Conservation (phyloP, 805 yeast species). For the Blastobotrys peoriensis region DNA sequence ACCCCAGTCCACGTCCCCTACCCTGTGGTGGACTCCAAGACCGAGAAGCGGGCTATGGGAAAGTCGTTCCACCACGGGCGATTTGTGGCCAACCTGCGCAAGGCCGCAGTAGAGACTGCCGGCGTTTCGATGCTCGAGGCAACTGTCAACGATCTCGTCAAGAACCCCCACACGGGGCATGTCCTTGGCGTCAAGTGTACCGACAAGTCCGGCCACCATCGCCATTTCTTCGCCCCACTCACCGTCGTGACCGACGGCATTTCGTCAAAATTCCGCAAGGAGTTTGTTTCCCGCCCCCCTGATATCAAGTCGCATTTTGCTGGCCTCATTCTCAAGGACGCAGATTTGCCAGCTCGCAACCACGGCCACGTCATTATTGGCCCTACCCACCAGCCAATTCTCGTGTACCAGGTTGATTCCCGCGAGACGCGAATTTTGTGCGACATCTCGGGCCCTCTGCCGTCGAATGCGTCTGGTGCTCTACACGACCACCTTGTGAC, state of each 20-base stretch:
- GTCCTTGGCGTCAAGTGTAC: slow-evolving; percentile 65
- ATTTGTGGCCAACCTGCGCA: slow-evolving; percentile 70
- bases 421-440: slow-evolving; percentile 83
- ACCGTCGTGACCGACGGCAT: slow-evolving; percentile 90
- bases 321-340: slow-evolving; percentile 70
- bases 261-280: slow-evolving; percentile 83
- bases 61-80: slow-evolving; percentile 91
- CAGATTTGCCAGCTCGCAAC: slow-evolving; percentile 63
- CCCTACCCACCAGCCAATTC: slow-evolving; percentile 69
- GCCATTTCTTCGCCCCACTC: slow-evolving; percentile 51
- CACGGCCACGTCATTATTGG: slow-evolving; percentile 92
- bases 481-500: slow-evolving; percentile 52
- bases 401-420: slow-evolving; percentile 81
- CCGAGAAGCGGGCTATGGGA: slow-evolving; percentile 39
- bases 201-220: slow-evolving; percentile 31
- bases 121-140: slow-evolving; percentile 80
- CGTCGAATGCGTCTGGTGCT: slow-evolving; percentile 54
- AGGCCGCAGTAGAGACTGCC: slow-evolving; percentile 58
- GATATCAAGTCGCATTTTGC: slow-evolving; percentile 75
- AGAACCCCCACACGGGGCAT: slow-evolving; percentile 44
- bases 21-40: slow-evolving; percentile 35
- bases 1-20: slow-evolving; percentile 58
- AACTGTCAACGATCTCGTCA: slow-evolving; percentile 62
- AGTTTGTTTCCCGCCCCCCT: slow-evolving; percentile 60
- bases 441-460: slow-evolving; percentile 76